Base-by-base conservation (phyloP, 805 yeast species). In the Myxozyma vanderwaltii region DNA sequence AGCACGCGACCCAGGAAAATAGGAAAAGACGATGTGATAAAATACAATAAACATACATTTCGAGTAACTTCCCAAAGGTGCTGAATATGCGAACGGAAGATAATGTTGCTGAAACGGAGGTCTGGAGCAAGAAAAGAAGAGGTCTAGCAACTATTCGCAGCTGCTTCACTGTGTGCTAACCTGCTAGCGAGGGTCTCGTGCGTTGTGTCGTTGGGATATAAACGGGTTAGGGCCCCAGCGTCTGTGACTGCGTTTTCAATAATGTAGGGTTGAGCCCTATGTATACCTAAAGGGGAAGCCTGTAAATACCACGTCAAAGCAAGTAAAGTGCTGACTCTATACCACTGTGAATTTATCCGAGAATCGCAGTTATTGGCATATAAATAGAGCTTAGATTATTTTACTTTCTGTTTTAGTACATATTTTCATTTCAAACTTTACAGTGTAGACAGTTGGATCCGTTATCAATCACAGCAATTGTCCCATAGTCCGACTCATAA, bases 1-100 rank as follows among this genome's bases (percentile, higher is more conserved):
- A 38, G 44, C 26, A 27, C 8, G 27, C 40, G 24, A 43, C 39
- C 27, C 19, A 27, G 24, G 19, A 15, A 47, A 17, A 24, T 5
- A n/a, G 12, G 21, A 45, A 12, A 2, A 40, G 40, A 36, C 27
- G 12, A 10, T 17, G 23, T n/a, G 23, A 12, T n/a, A n/a, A 27
- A 15, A 17, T n/a, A 23, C 19, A 8, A 15, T 24, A 26, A 27
- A 51, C 54, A 51, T 51, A 51, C 54, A 51, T 51, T 12, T 51
- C 54, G 47, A 51, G 48, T 51, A 29, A 51, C 54, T 41, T 31
- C 41, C 48, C 38, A 39, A 41, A 17, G 54, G 29, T 29, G 52
- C 19, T 35, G 31, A 41, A 21, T 24, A 46, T 41, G 40, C 40
- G 39, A 33, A n/a, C 24, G 51, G 51, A n/a, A 21, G 49, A 6